Evolutionary conservation across 2,329 filamentous ascomycete species (phyloP), one percentile per base, ranked within the genome.

Genomic region (Meredithiella fracta): DNA sequence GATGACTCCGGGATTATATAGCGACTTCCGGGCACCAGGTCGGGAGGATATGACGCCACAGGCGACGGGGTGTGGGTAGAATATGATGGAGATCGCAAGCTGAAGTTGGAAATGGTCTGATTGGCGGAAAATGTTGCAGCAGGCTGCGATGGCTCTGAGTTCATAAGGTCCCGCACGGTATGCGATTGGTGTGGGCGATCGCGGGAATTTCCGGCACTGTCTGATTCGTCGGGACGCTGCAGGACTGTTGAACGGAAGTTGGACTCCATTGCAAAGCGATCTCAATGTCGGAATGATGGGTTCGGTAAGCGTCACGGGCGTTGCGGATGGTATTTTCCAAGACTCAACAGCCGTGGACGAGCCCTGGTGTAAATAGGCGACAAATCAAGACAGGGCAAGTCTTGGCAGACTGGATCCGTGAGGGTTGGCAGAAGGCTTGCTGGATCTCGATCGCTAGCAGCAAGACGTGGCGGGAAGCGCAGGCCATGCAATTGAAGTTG

Each of bases 231-330:
- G 64, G 66, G 71, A 60, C 67, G 71, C 62, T 72, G 72, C 65
- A 76, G 67, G 63, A 75, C 71, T 51, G 72, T 74, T 60, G 74
- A 74, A 61, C 67, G 71, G 61, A 74, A 76, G 63, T 69, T 69
- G 61, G 68, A 68, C 57, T 75, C 72, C 71, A 74, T 75, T 59
- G 56, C 64, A 63, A 31, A 26, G 14, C 17, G n/a, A 22, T n/a
- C 3, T 2, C 15, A 15, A 8, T 8, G 20, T 17, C 1, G n/a
- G 17, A 20, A n/a, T 3, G 15, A n/a, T 7, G 3, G n/a, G 15
- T 22, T 44, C 15, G 15, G 20, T 22, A 8, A n/a, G 8, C 8
- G 40, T 44, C 11, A n/a, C 8, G 11, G 17, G 15, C 5, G 29
- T 34, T 11, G 29, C 5, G 29, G 11, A 34, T 34, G 11, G 5